Conservation (phyloP, 768 basidiomycete genomes). For the Collybiopsis confluens region DNA sequence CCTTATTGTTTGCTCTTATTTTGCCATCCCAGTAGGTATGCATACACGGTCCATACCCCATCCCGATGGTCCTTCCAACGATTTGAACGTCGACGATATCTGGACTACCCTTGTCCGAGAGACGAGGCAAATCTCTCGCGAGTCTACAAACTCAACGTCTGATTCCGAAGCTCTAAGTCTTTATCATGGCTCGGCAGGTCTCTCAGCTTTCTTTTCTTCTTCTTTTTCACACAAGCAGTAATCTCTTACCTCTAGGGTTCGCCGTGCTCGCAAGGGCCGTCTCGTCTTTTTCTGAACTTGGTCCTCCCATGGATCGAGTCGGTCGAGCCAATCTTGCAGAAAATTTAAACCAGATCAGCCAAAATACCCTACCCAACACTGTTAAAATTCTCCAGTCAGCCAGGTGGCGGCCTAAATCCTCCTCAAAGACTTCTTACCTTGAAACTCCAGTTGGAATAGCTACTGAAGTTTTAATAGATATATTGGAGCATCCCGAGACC, state of each 20-base stretch:
- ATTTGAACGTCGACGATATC: constrained; percentile 5
- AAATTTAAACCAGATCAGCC: neutral
- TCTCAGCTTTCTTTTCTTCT: neutral
- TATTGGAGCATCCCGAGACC: neutral
- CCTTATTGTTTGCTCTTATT: too few relatives aligned
- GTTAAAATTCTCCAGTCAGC: neutral
- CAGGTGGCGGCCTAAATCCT: constrained; percentile 1
- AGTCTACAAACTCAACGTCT: neutral
- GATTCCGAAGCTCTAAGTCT: neutral
- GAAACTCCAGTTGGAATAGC: constrained; percentile 9
- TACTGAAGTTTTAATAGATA: constrained; percentile 1
- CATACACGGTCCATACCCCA: constrained; percentile 6
- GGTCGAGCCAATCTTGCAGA: neutral
- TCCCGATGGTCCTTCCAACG: neutral
- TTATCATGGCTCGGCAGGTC: constrained; percentile 7
- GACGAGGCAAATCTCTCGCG: neutral
- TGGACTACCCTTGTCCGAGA: constrained; percentile 3
- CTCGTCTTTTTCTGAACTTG: constrained; percentile 2
- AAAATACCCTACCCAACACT: neutral
- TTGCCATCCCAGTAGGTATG: too few relatives aligned
- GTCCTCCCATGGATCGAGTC: constrained; percentile 4
- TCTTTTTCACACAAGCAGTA: neutral
- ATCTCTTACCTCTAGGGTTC: neutral
- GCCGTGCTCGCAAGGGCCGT: constrained; percentile 1
- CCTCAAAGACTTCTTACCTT: neutral